Conservation (phyloP, 495 filamentous ascomycete species). For the Hypoxylon lienhwacheense region DNA sequence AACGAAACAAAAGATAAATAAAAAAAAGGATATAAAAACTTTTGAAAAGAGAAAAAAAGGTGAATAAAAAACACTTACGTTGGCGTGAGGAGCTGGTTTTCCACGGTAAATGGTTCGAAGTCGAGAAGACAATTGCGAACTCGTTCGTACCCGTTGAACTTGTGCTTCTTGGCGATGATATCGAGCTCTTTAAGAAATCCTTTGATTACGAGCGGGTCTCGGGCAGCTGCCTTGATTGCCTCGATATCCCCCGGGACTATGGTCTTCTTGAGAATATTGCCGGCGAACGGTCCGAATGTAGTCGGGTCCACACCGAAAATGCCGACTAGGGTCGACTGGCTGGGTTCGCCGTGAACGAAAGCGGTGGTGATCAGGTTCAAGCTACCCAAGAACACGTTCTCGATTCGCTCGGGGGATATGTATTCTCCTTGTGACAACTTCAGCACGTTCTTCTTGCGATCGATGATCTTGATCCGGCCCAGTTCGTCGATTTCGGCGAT, state of each 20-base stretch:
- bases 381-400: constrained; percentile 87
- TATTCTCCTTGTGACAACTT: constrained; percentile 98
- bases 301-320: constrained; percentile 86
- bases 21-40: not conserved
- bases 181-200: constrained; percentile 81
- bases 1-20: too few relatives aligned
- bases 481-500: constrained; percentile 79
- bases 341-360: constrained; percentile 88
- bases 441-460: constrained; percentile 96
- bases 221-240: constrained; percentile 65
- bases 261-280: constrained; percentile 68
- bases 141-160: constrained; percentile 87
- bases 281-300: constrained; percentile 75
- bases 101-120: constrained; percentile 89
- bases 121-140: constrained; percentile 74
- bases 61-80: too few relatives aligned
- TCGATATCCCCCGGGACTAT: constrained; percentile 64
- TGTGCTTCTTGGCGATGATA: constrained; percentile 75
- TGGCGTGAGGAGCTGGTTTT: constrained; percentile 92
- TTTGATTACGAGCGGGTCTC: constrained; percentile 68
- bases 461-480: constrained; percentile 90
- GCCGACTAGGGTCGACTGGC: constrained; percentile 79
- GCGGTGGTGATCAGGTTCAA: constrained; percentile 74
- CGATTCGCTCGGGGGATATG: constrained; percentile 93
- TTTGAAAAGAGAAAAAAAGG: too few relatives aligned